Evolutionary conservation across 169 alveolate species (phyloP), one percentile per base, ranked within the genome.

Genomic region (Cyclospora cayetanensis): DNA sequence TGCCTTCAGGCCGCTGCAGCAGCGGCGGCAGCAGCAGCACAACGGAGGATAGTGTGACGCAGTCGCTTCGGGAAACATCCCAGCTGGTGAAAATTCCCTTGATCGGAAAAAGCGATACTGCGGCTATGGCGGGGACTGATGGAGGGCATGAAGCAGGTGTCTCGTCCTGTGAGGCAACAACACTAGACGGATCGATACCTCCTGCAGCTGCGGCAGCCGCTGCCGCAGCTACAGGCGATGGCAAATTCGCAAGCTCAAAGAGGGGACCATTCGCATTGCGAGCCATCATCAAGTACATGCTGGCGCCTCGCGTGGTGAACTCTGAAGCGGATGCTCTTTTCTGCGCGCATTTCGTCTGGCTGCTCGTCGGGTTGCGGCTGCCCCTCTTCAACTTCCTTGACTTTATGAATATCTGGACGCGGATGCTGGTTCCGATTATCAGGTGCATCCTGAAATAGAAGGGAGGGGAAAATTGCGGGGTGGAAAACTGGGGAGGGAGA

Each of bases 251-350:
- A 15, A 7, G 20, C 42, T 31, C 53, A 27, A 34, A 39, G 4
- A 4, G 93, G 18, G 82, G 93, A 31, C 90, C 76, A 3, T 25
- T 42, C 22, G 70, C 83, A 27, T 27, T 77, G 3, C 66, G 68
- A 31, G 92, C 87, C n/a, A 46, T 86, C 12, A 79, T 89, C 22
- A 89, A 89, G 68, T 41, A 46, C 70, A 25, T 89, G 84, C 63
- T 89, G 82, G 88, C 93, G 1, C 89, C 76, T 29, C 93, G 93
- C 20, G 22, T 89, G 20, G 12, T 89, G 65, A 66, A 37, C 53
- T 74, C 93, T n/a, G 93, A 74, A 29, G 83, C 70, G 18, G 93
- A 89, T 37, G 83, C 93, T 22, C 90, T 89, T 42, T 89, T 89
- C 80, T 74, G 93, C 66, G 83, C 93, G 15, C 88, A 89, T 42